phyloP scores from a whole-genome alignment of 768 basidiomycete species.

The Naganishia vishniacii region DNA sequence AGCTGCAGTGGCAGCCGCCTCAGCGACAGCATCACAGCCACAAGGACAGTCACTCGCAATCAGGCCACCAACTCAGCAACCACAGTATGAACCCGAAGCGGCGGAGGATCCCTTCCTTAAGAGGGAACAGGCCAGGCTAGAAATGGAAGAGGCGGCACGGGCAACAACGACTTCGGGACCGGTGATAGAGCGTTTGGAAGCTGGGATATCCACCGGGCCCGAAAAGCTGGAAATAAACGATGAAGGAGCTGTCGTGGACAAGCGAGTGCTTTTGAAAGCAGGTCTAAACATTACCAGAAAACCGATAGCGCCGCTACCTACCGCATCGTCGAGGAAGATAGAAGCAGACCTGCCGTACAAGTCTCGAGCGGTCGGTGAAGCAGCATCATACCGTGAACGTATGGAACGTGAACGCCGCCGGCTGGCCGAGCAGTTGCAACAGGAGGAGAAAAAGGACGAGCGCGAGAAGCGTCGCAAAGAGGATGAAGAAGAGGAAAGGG shows the following conservation, averaged over 20 bases:
- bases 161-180: slow-evolving; percentile 17
- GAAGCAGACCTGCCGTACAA: slow-evolving; percentile 32
- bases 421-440: slow-evolving; percentile 70
- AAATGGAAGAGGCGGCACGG: slow-evolving; percentile 32
- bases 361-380: slow-evolving; percentile 69
- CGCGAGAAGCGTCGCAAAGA: slow-evolving; percentile 61
- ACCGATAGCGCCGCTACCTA: slow-evolving; percentile 50
- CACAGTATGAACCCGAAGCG: slow-evolving; percentile 36
- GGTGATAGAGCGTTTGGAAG: slow-evolving; percentile 10
- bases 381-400: slow-evolving; percentile 73
- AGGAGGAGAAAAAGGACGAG: slow-evolving; percentile 59
- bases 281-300: slow-evolving; percentile 75
- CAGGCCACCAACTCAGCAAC: slow-evolving; percentile 32
- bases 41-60: slow-evolving; percentile 42
- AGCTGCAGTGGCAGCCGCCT: slow-evolving; percentile 71
- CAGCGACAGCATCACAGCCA: slow-evolving; percentile 34
- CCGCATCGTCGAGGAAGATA: slow-evolving; percentile 11
- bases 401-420: slow-evolving; percentile 74
- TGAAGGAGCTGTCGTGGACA: slow-evolving; percentile 95
- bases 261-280: slow-evolving; percentile 81
- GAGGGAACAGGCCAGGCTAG: slow-evolving; percentile 20
- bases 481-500: slow-evolving; percentile 61
- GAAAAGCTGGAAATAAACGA: slow-evolving; percentile 86
- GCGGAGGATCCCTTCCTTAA: slow-evolving; percentile 45
- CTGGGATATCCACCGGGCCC: slow-evolving; percentile 17